A percentile compares a stretch with the other conserved stretches of the same genome.
These are phyloP conservation scores for Fagopyrum homotropicum DNA, from an alignment of 148 eudicot genomes.

Conservation along the genomic window DNA sequence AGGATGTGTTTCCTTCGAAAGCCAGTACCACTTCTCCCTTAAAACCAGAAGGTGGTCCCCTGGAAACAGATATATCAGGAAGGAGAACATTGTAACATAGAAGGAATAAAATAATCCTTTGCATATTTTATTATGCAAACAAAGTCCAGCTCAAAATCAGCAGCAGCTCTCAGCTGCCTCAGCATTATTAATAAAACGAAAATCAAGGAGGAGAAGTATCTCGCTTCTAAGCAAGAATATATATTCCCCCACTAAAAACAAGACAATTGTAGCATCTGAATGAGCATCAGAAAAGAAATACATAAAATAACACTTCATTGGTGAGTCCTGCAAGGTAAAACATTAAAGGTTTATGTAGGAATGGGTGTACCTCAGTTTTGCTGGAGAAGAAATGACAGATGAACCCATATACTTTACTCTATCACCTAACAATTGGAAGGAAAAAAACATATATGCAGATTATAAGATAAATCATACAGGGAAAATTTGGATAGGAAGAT, in stretches of 20 bases:
- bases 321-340: not conserved
- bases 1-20: conserved; percentile 69
- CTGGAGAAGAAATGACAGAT: conserved; percentile 27
- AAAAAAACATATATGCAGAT: not conserved
- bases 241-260: not conserved
- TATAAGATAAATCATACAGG: not conserved
- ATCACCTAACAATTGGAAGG: conserved; percentile 48
- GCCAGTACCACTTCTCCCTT: conserved; percentile 80
- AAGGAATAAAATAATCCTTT: not conserved
- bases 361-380: conserved; percentile 1
- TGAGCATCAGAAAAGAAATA: not conserved
- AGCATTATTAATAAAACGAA: not conserved
- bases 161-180: not conserved
- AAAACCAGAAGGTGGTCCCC: conserved; percentile 78
- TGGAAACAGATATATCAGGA: conserved; percentile 17
- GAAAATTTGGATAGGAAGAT: not conserved
- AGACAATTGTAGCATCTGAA: not conserved
- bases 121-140: not conserved
- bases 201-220: not conserved
- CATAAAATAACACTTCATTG: not conserved
- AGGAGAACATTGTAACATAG: not conserved
- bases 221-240: not conserved
- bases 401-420: conserved; percentile 77
- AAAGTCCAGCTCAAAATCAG: not conserved
- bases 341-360: not conserved